Conservation (phyloP, 495 filamentous ascomycete species). For the Rostrohypoxylon terebratum region DNA sequence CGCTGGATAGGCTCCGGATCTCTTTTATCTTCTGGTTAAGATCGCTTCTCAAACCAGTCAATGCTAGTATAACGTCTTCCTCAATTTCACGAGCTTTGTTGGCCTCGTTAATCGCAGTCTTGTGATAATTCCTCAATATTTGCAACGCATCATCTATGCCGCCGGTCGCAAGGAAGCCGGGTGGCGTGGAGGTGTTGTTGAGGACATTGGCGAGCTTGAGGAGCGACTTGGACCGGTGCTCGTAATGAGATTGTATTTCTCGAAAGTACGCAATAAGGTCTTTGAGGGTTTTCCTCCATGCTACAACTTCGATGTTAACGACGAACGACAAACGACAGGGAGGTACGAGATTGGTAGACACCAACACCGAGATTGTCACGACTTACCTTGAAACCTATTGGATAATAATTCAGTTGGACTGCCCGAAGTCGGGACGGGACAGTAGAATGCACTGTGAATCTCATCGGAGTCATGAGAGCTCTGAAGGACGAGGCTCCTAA, state of each 20-base stretch:
- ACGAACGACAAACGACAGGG: background rate
- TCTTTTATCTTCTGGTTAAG: slow-evolving; percentile 97
- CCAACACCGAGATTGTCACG: background rate
- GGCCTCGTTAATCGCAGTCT: slow-evolving; percentile 80
- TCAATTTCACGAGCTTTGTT: slow-evolving; percentile 92
- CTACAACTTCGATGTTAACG: slow-evolving; percentile 58
- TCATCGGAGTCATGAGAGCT: slow-evolving; percentile 73
- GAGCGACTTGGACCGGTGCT: slow-evolving; percentile 83
- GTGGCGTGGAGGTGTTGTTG: slow-evolving; percentile 79
- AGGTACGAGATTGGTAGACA: background rate
- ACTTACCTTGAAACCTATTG: slow-evolving; percentile 88
- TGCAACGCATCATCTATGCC: slow-evolving; percentile 88
- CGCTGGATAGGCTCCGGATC: slow-evolving; percentile 89
- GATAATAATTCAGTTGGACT: slow-evolving; percentile 91
- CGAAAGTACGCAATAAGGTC: slow-evolving; percentile 94
- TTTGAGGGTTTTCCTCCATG: slow-evolving; percentile 95
- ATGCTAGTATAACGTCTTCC: slow-evolving; percentile 85
- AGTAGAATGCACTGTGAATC: slow-evolving; percentile 84
- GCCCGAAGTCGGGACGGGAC: slow-evolving; percentile 87
- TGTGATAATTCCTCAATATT: slow-evolving; percentile 84
- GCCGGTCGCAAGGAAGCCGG: slow-evolving; percentile 77
- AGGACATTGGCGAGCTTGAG: slow-evolving; percentile 84
- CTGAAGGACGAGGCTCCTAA: slow-evolving; percentile 77
- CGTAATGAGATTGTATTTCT: slow-evolving; percentile 91
- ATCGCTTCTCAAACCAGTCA: slow-evolving; percentile 87